Evolutionary conservation across 306 rosid genomes (phyloP).

Genomic region (Urtica urens): DNA sequence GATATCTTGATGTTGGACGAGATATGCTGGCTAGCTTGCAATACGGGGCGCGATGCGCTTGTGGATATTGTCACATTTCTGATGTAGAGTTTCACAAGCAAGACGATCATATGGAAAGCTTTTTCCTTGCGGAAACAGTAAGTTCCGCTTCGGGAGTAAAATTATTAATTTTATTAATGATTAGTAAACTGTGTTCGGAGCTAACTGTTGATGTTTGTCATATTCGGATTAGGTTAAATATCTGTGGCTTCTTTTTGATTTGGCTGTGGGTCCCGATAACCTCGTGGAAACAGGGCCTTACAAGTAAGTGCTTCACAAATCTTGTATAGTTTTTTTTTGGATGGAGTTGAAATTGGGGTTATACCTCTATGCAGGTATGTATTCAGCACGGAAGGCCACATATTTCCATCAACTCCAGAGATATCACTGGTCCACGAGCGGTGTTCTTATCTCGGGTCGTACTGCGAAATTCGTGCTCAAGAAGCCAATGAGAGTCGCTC

Average conservation of each 20-base stretch:
- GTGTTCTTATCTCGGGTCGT: slow-evolving; percentile 74
- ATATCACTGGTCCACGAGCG: slow-evolving; percentile 65
- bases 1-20: slow-evolving; percentile 92
- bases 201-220: not conserved
- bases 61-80: slow-evolving; percentile 94
- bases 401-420: slow-evolving; percentile 83
- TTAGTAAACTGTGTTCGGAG: not conserved
- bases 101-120: slow-evolving; percentile 99
- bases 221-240: slow-evolving; percentile 61
- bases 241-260: slow-evolving; percentile 96
- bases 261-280: slow-evolving; percentile 90
- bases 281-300: slow-evolving; percentile 94
- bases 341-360: slow-evolving; percentile 4
- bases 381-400: slow-evolving; percentile 95
- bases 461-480: slow-evolving; percentile 54
- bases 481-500: slow-evolving; percentile 47
- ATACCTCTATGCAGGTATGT: slow-evolving; percentile 46
- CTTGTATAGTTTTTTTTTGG: too few species aligned
- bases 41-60: slow-evolving; percentile 77
- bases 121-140: slow-evolving; percentile 93
- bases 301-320: slow-evolving; percentile 55
- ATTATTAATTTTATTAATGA: too few species aligned
- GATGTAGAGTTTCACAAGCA: slow-evolving; percentile 86
- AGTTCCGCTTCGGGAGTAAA: too few species aligned
- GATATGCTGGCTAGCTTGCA: slow-evolving; percentile 92